Evolutionary conservation across 2,329 filamentous ascomycete genomes (phyloP), one percentile per base, ranked within the genome.

Genomic region (Fusarium pseudonygamai): DNA sequence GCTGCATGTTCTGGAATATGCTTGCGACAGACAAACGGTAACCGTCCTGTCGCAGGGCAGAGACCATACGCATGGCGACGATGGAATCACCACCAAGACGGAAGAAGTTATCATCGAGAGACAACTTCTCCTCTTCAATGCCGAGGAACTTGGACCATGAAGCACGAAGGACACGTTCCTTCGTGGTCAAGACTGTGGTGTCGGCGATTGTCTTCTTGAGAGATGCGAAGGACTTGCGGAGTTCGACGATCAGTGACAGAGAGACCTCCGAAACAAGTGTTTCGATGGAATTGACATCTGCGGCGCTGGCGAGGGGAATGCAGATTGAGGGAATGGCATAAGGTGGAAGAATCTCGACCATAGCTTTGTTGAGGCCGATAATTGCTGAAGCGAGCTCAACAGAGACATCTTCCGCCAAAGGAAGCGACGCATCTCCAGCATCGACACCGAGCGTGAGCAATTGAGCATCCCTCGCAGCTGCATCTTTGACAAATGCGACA

Each of bases 1-100:
- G 75, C 64, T 77, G 71, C 77, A 79, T 79, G 50, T 79, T 73
- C 42, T 74, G 73, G 59, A 79, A 79, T 49, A 79, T 78, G 26
- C 75, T 76, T 3, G 77, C 77, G 6, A 79, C 77, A 11, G 76
- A 76, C 18, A 79, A 39, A 13, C 67, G 67, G 39, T 77, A 77
- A 2, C 77, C 76, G 4, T 69, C 73, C 6, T 68, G 71, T 37
- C 77, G 69, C 16, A 79, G 53, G 6, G 72, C 72, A 1, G 77
- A 79, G 3, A 78, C 77, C 64, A 79, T 75, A 18, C 75, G 70
- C 77, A 79, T 79, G 3, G 77, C 77, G 5, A 78, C 72, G 18
- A 70, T 77, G 3, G 75, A 78, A 58, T 78, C 77, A 2, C 77
- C 77, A 2, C 77, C 77, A 22, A 78, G 74, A 3, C 76, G 76